Percentiles rank a stretch among this genome's conserved stretches.
Conservation (phyloP, 129 eudicot species). For the Centella asiatica region DNA sequence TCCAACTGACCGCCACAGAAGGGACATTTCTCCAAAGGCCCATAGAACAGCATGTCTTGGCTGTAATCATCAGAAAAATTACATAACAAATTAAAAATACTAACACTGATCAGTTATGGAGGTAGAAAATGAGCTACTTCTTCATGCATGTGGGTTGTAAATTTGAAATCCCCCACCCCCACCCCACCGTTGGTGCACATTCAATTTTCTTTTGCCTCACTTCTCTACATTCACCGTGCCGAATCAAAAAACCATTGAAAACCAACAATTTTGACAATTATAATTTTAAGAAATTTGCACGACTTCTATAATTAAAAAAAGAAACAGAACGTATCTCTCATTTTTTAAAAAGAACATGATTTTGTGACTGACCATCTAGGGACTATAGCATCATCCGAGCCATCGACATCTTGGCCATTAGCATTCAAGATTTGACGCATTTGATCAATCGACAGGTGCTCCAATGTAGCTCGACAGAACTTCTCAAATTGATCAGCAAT, state of each 20-base stretch:
- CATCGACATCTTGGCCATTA: slow-evolving; percentile 35
- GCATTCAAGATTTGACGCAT: slow-evolving; percentile 66
- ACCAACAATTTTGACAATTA: background rate
- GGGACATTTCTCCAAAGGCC: slow-evolving; percentile 53
- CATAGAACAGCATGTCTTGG: slow-evolving; percentile 70
- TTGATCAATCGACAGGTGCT: slow-evolving; percentile 60
- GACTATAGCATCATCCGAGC: slow-evolving; percentile 49
- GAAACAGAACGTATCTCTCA: background rate
- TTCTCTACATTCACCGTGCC: too few relatives aligned
- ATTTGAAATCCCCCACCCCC: too few relatives aligned
- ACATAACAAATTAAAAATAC: background rate
- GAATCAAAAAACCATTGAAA: too few relatives aligned
- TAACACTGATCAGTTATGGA: background rate
- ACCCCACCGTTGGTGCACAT: too few relatives aligned
- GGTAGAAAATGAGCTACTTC: too few relatives aligned
- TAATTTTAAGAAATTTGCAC: too few relatives aligned
- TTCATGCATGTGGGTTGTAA: too few relatives aligned
- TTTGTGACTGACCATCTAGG: slow-evolving; percentile 48
- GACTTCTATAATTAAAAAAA: too few relatives aligned
- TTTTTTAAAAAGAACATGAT: background rate
- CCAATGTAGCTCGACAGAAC: slow-evolving; percentile 47
- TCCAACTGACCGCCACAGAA: slow-evolving; percentile 49
- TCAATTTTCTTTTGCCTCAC: too few relatives aligned
- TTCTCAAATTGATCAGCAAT: too few relatives aligned
- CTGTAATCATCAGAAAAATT: slow-evolving; percentile 15